Evolutionary conservation across 2,329 filamentous ascomycete species (phyloP), one percentile per base, ranked within the genome.

Genomic region (Beauveria australis): DNA sequence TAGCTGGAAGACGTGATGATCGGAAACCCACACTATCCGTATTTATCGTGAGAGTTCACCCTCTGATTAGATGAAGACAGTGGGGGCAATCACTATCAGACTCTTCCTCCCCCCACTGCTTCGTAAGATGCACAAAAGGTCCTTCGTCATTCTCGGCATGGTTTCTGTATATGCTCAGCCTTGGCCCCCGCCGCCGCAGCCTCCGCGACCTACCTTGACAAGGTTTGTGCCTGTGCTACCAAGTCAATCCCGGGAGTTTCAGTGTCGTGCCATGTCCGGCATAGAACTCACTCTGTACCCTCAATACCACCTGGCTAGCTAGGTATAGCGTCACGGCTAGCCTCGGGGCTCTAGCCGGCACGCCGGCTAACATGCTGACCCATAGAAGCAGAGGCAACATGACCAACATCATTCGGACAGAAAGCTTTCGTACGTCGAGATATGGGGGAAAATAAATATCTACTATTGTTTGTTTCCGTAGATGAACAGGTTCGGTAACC

Each of bases 281-380:
- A 41, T 41, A 19, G 22, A 33, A 18, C 16, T 9, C 12, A 41
- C 16, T 18, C 6, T 8, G n/a, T 16, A 53, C 7, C 19, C 48
- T 19, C 48, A 22, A 47, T 55, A 55, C 53, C 53, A 55, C 53
- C 26, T 55, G 53, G 26, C 53, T 30, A 55, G 40, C 40, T 55
- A 18, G 53, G 53, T 8, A n/a, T 55, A 55, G 53, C 53, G 53
- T 22, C 53, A 44, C 26, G 18, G 22, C 24, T 19, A n/a, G 40
- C 26, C 24, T 44, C 53, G 14, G 12, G 33, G 53, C 40, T 14
- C 40, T 16, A 41, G 26, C 44, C 22, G 7, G 28, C 28, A 30
- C 28, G 2, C 28, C 28, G 44, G 44, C 44, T 24, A 9, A 26
- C 12, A 26, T 37, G 33, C 33, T 12, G 33, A 37, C 33, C 33